Evolutionary conservation across 306 rosid genomes (phyloP).

Genomic region (Ceratonia siliqua): DNA sequence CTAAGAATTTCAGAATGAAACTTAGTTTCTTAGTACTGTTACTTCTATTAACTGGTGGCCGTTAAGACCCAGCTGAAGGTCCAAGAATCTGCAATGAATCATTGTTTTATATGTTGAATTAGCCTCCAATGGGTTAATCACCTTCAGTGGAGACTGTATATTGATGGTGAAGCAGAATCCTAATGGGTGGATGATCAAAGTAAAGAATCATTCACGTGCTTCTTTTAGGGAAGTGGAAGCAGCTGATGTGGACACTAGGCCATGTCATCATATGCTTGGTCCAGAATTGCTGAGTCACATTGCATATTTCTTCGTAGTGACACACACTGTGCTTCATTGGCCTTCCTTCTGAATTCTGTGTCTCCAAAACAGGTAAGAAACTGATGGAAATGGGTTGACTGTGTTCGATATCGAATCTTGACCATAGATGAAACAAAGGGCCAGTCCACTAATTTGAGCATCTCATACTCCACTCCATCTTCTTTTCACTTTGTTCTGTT

Average conservation of each 20-base stretch:
- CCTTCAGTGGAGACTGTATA: background rate
- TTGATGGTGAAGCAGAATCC: constrained; percentile 6
- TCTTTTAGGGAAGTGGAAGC: constrained; percentile 39
- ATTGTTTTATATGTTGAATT: constrained; percentile 22
- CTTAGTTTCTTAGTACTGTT: too few relatives aligned
- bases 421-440: constrained; percentile 32
- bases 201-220: constrained; percentile 13
- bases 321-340: constrained; percentile 13
- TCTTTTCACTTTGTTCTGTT: constrained; percentile 35
- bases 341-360: background rate
- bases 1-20: too few relatives aligned
- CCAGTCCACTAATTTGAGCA: constrained; percentile 52
- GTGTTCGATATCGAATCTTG: constrained; percentile 42
- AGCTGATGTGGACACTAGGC: constrained; percentile 39
- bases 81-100: constrained; percentile 7
- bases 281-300: constrained; percentile 31
- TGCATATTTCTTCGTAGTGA: constrained; percentile 33
- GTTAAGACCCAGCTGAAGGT: constrained; percentile 16
- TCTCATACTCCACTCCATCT: constrained; percentile 44
- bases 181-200: background rate
- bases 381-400: constrained; percentile 23
- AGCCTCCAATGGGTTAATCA: constrained; percentile 10
- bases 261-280: constrained; percentile 36
- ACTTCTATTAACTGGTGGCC: constrained; percentile 21
- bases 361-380: background rate